These are phyloP conservation scores for Lactarius evosmus DNA, from an alignment of 768 basidiomycete genomes.

Conservation along the genomic window DNA sequence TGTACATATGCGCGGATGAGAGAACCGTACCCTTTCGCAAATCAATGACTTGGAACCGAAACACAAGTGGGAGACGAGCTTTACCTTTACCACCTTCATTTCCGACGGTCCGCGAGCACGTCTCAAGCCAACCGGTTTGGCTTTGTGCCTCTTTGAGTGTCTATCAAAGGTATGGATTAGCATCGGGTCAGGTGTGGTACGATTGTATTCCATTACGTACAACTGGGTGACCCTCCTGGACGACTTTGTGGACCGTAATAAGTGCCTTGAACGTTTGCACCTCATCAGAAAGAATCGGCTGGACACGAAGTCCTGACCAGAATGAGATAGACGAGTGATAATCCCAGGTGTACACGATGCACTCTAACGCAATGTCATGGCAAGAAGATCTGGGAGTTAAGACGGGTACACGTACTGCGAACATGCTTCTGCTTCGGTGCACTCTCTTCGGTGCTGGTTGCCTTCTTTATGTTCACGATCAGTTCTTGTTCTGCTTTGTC, in stretches of 20 bases:
- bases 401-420: constrained; percentile 63
- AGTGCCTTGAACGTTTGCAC: constrained; percentile 98
- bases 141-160: constrained; percentile 95
- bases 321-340: constrained; percentile 97
- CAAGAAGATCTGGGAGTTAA: neutral
- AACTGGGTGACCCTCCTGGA: constrained; percentile 95
- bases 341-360: constrained; percentile 99
- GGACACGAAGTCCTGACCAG: constrained; percentile 95
- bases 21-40: constrained; percentile 79
- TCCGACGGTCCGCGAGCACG: constrained; percentile 87
- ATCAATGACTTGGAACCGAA: constrained; percentile 1
- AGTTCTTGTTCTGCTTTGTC: constrained; percentile 97
- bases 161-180: constrained; percentile 41
- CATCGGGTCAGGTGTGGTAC: constrained; percentile 8
- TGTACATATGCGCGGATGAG: constrained; percentile 95
- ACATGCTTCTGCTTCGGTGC: constrained; percentile 99
- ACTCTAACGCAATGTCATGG: constrained; percentile 55
- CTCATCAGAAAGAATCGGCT: constrained; percentile 95
- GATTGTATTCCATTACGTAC: constrained; percentile 47
- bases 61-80: neutral
- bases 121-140: constrained; percentile 97
- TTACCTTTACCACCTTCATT: constrained; percentile 74
- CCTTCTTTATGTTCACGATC: constrained; percentile 95
- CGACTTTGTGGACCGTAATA: constrained; percentile 94
- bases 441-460: constrained; percentile 89